Conservation (phyloP, 78 protist species). For the Guillardia theta region DNA sequence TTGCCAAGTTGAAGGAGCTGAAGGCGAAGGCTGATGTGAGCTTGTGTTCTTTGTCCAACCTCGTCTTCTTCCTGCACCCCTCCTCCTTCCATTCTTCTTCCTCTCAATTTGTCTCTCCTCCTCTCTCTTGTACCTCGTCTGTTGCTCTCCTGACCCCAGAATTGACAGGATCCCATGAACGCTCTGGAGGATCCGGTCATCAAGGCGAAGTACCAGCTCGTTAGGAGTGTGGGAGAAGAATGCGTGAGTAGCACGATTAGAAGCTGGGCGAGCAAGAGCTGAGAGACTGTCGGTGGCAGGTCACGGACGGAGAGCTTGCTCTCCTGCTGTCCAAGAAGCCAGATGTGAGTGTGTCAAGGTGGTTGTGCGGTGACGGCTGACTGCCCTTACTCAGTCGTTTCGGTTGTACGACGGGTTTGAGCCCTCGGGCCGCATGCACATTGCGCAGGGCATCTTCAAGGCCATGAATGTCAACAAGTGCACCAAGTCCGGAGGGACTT, state of each 20-base stretch:
- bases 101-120: no score
- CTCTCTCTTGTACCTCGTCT: no score
- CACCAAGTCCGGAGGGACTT: slow-evolving; percentile 85
- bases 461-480: slow-evolving; percentile 96
- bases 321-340: slow-evolving; percentile 81
- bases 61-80: neutral
- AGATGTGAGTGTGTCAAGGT: neutral
- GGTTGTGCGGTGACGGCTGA: neutral
- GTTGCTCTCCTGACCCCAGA: neutral
- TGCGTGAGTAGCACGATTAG: no score
- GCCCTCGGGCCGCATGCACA: slow-evolving; percentile 98
- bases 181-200: slow-evolving; percentile 21
- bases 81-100: neutral
- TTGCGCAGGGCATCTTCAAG: slow-evolving; percentile 96
- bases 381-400: neutral
- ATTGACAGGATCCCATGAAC: neutral
- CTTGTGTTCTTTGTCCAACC: neutral
- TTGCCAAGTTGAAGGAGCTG: neutral
- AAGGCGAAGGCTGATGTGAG: neutral
- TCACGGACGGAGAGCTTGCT: slow-evolving; percentile 77
- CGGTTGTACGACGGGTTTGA: slow-evolving; percentile 96
- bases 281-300: no score
- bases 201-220: slow-evolving; percentile 27
- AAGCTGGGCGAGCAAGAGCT: no score
- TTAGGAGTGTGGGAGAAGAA: slow-evolving; percentile 88